phyloP scores from a whole-genome alignment of 345 rosid genomes.

The Citrus trifoliata region DNA sequence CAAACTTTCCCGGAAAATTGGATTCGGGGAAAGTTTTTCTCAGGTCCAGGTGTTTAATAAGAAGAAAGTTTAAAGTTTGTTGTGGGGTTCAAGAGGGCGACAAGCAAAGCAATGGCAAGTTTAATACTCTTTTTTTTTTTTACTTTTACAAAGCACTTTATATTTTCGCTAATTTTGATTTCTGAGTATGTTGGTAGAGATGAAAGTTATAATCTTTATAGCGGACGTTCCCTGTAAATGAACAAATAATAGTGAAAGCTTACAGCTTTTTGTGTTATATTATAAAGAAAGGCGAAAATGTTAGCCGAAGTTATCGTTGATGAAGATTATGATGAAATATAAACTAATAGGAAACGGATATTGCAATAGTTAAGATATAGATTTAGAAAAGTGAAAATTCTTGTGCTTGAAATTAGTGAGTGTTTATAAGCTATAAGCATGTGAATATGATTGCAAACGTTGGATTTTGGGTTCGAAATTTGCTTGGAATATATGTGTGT shows the following conservation, averaged over 20 bases:
- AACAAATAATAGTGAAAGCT: neutral
- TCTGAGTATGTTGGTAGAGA: neutral
- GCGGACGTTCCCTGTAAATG: neutral
- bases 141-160: neutral
- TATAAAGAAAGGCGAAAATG: neutral
- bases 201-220: neutral
- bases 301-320: neutral
- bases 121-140: neutral
- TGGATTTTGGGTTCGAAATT: neutral
- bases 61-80: conserved; percentile 30
- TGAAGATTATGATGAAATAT: neutral
- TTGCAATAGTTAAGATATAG: neutral
- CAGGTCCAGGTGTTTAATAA: conserved; percentile 17
- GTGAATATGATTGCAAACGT: neutral
- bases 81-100: conserved; percentile 57
- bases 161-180: neutral
- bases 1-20: conserved; percentile 34
- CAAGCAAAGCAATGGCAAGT: conserved; percentile 58
- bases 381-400: neutral
- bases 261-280: neutral
- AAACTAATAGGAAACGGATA: neutral
- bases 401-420: neutral
- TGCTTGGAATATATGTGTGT: neutral
- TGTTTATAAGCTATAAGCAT: neutral
- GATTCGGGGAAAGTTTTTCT: conserved; percentile 30